phyloP scores from a whole-genome alignment of 2,329 filamentous ascomycete species.

The Colletotrichum sp. region DNA sequence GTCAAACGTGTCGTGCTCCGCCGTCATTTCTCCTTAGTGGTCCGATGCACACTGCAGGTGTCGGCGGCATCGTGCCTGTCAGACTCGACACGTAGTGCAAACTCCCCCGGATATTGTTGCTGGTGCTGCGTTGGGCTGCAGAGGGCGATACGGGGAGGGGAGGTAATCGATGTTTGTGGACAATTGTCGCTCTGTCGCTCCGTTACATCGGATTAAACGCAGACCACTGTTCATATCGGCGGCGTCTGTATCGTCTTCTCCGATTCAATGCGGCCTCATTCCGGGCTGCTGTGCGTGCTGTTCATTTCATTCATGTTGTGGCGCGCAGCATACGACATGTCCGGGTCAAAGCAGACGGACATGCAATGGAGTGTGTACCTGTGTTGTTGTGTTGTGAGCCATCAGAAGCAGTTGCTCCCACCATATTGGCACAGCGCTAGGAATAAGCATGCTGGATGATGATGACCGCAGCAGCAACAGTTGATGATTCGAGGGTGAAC shows the following conservation, averaged over 20 bases:
- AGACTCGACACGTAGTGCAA: slow-evolving; percentile 14
- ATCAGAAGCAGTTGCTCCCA: neutral
- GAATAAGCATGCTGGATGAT: neutral
- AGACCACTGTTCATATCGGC: neutral
- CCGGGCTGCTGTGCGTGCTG: neutral
- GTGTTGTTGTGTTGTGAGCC: neutral
- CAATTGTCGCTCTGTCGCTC: neutral
- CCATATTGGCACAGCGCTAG: neutral
- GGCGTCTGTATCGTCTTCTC: neutral
- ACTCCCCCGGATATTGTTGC: neutral
- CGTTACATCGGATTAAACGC: neutral
- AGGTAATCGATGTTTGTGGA: neutral
- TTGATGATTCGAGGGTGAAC: neutral
- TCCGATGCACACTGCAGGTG: neutral
- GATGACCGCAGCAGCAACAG: neutral
- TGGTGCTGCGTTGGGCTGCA: neutral
- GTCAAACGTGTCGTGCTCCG: neutral
- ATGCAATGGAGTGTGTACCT: neutral
- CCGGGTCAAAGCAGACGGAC: neutral
- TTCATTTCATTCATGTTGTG: neutral
- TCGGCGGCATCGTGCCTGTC: slow-evolving; percentile 3
- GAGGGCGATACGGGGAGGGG: neutral
- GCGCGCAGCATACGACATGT: neutral
- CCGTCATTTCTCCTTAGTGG: neutral
- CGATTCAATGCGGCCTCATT: neutral